Conservation (phyloP, 306 rosid species). For the Chamaecrista fasciculata region DNA sequence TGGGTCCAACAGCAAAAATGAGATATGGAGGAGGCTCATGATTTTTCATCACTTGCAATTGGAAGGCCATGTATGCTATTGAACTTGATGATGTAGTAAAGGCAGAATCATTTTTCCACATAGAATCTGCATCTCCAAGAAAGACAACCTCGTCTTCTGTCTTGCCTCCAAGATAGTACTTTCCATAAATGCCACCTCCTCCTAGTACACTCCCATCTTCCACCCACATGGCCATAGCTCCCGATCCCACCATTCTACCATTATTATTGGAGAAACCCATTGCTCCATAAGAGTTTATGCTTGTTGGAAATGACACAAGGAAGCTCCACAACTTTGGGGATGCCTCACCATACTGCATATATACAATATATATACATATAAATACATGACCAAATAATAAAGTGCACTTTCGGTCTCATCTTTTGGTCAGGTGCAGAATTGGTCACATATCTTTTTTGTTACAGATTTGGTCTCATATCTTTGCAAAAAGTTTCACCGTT, state of each 20-base stretch:
- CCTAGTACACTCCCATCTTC: no score
- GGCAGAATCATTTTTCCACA: not conserved
- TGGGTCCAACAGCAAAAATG: slow-evolving; percentile 31
- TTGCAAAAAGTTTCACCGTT: no score
- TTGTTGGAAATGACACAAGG: slow-evolving; percentile 21
- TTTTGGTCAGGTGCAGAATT: no score
- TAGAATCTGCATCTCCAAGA: not conserved
- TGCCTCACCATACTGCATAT: slow-evolving; percentile 24
- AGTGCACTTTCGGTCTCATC: no score
- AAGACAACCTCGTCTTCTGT: not conserved
- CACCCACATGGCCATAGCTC: slow-evolving; percentile 27
- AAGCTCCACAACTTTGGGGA: slow-evolving; percentile 32
- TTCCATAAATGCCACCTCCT: not conserved
- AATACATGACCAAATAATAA: no score
- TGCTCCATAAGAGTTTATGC: slow-evolving; percentile 22
- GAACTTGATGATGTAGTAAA: not conserved
- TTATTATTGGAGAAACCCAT: slow-evolving; percentile 32
- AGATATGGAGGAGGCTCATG: slow-evolving; percentile 8
- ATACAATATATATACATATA: no score
- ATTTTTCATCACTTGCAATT: slow-evolving; percentile 14
- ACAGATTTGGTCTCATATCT: no score
- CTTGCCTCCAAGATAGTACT: slow-evolving; percentile 18
- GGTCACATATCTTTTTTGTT: no score
- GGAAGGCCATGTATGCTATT: not conserved
- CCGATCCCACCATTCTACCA: slow-evolving; percentile 32